Evolutionary conservation across 2,329 filamentous ascomycete genomes (phyloP), one percentile per base, ranked within the genome.

Genomic region (Nigrospora sphaerica): DNA sequence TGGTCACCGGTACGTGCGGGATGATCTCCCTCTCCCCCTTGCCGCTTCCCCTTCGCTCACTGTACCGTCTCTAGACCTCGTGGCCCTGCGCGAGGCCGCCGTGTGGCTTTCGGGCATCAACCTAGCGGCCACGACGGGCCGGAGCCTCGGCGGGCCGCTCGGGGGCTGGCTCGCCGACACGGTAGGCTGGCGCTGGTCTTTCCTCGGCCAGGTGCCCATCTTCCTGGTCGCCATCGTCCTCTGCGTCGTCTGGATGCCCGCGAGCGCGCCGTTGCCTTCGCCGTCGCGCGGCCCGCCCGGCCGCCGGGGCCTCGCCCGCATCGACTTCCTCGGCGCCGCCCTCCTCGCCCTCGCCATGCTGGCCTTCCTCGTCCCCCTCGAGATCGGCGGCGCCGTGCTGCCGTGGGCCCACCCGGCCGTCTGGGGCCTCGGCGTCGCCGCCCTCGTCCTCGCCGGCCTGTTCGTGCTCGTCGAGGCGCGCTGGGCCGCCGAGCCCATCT

Each of bases 171-270:
- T 86, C 1, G 76, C 80, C 1, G 79, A 85, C 51, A 72, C 73
- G 0, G 69, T 85, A 11, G 82, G 82, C 13, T 86, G 82, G 83
- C 67, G 83, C 60, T 84, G 80, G 81, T 78, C 77, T 0, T 84
- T 84, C 54, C 55, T 77, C 1, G 71, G 72, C 4, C 80, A 84
- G 59, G 67, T 72, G 0, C 80, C 80, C 0, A 62, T 79, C 16
- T 71, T 78, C 16, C 44, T 73, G 0, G 19, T 77, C 3, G 77
- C 78, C 11, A 70, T 75, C 10, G 13, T 67, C 7, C 61, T 67
- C 6, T 65, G 63, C 36, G 49, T 59, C 14, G 39, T 62, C 10
- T 41, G 23, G 23, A 3, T 41, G 7, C 39, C 39, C 39, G n/a
- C 14, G 10, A 31, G 3, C 6, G 1, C 14, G 7, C 23, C n/a